phyloP scores from a whole-genome alignment of 345 rosid genomes.

The Eucalyptus polybractea region DNA sequence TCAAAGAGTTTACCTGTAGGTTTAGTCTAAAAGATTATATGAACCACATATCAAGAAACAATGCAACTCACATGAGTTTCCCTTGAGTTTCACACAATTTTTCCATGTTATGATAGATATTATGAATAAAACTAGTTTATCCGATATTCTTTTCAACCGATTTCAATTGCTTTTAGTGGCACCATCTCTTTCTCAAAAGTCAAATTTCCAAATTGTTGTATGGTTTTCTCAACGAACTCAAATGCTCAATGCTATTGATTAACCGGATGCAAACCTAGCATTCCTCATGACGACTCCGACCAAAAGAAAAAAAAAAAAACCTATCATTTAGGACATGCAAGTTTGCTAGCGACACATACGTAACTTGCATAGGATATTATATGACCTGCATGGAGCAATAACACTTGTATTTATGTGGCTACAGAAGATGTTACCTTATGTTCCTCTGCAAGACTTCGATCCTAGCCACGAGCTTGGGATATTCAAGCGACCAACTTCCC shows the following conservation, averaged over 20 bases:
- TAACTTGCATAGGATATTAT: not conserved
- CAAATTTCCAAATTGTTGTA: not conserved
- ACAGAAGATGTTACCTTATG: conserved; percentile 26
- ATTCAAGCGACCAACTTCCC: conserved; percentile 51
- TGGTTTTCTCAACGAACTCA: not conserved
- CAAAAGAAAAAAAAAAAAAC: too few relatives aligned
- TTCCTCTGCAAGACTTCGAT: conserved; percentile 50
- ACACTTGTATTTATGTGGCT: not conserved
- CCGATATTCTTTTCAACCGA: not conserved
- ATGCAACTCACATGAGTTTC: not conserved
- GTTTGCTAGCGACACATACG: not conserved
- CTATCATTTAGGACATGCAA: not conserved
- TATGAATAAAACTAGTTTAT: not conserved
- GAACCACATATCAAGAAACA: not conserved
- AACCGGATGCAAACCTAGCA: not conserved
- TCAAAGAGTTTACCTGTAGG: not conserved
- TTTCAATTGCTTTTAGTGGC: not conserved
- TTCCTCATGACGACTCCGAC: not conserved
- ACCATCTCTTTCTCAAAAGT: not conserved
- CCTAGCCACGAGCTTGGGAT: conserved; percentile 39
- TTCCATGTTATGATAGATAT: not conserved
- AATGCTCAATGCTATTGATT: not conserved
- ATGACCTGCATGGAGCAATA: not conserved
- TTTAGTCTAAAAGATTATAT: not conserved
- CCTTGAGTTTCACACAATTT: not conserved